Conservation (phyloP, 805 yeast species). For the Candida morakotiae region DNA sequence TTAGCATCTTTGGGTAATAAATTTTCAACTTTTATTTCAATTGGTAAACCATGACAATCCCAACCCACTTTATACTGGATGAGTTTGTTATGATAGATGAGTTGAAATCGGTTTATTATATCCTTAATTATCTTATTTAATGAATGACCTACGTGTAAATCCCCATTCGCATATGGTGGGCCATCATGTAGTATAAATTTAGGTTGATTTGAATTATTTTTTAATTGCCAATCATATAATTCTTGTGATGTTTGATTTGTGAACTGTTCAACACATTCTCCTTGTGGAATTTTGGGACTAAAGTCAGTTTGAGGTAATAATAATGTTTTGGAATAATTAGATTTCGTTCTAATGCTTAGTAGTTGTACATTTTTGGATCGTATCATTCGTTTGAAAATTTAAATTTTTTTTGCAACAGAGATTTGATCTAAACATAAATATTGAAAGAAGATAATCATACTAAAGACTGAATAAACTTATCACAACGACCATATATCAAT, state of each 20-base stretch:
- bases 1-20: slow-evolving; percentile 16
- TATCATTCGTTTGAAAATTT: too few species aligned
- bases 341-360: not conserved
- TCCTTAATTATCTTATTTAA: slow-evolving; percentile 87
- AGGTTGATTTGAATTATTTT: slow-evolving; percentile 21
- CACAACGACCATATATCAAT: too few species aligned
- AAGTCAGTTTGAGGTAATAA: slow-evolving; percentile 64
- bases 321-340: slow-evolving; percentile 41
- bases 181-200: slow-evolving; percentile 86
- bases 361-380: too few species aligned
- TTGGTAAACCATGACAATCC: slow-evolving; percentile 99
- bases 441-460: too few species aligned
- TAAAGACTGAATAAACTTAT: too few species aligned
- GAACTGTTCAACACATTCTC: slow-evolving; percentile 27
- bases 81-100: slow-evolving; percentile 52
- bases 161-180: slow-evolving; percentile 98
- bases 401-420: too few species aligned
- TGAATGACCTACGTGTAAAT: slow-evolving; percentile 88
- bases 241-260: slow-evolving; percentile 53
- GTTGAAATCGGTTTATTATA: slow-evolving; percentile 68
- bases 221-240: slow-evolving; percentile 60
- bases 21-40: slow-evolving; percentile 73
- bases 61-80: slow-evolving; percentile 88
- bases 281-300: slow-evolving; percentile 50
- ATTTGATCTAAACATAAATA: too few species aligned